Base-by-base conservation (phyloP, 345 rosid species). In the Euphorbia peplus region DNA sequence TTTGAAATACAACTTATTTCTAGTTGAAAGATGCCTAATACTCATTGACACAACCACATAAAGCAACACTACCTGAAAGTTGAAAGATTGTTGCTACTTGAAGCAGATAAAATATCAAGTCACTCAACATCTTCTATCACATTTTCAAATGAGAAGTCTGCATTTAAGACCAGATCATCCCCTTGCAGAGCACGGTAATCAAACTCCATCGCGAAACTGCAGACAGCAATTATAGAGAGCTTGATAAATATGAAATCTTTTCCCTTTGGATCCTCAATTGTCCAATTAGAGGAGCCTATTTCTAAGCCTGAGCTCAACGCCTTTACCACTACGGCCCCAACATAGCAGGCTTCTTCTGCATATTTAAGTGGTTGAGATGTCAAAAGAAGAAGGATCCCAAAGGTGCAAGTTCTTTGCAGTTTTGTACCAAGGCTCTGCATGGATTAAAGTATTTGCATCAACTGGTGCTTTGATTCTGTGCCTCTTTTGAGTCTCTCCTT, bases 281-380 rank as follows among this genome's bases (percentile, higher is more conserved):
- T 80, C 98, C 98, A 91, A 76, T 87, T 86, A 78, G 91, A 91
- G 10, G 95, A 81, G n/a, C 97, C 98, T 60, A 93, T 84, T 75
- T 91, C 96, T 71, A 82, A 75, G 70, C 98, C 90, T 44, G 97
- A 93, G 82, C 97, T 89, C 72, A 82, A 67, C 21, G 95, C 86
- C 72, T 82, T 86, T 22, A 93, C 59, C 44, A 83, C 61, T 82
- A 91, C 69, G 26, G 78, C 80, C 65, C 95, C 91, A 68, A 88
- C 88, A 69, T 89, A 91, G 82, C 91, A 93, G 39, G 78, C 79
- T 80, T 83, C 97, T 82, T 91, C 97, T 4, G 82, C 85, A 76
- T 75, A 88, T 69, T 83, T 89, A 26, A 93, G 83, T 9, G 71
- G 72, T 74, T 84, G 91, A 76, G 87, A 88, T 41, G 65, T 91